Evolutionary conservation across 148 eudicot genomes (phyloP), one percentile per base, ranked within the genome.

Genomic region (Rhododendron henanense): DNA sequence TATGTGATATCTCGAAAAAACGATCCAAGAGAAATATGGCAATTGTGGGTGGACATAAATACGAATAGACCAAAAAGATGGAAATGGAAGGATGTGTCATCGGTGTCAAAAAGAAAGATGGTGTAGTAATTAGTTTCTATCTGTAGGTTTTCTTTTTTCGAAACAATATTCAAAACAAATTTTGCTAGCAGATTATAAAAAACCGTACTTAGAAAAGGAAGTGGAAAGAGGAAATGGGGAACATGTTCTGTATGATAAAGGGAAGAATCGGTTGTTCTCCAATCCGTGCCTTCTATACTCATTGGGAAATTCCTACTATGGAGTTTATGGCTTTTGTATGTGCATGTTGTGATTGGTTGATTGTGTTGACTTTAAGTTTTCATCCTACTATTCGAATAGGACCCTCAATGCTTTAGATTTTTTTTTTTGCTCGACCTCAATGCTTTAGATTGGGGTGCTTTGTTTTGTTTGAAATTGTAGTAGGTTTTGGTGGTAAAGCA

Each of bases 1-100:
- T 78, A 83, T 83, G 85, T 48, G 47, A 89, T 80, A 65, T 53
- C 51, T 79, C 6, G 55, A 75, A 3, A 61, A 10, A 48, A 51
- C 39, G 16, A 61, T 25, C 85, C 82, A 90, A 87, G 90, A 90
- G 61, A 63, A 83, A 1, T 77, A 76, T 78, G 35, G 81, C 76
- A 88, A 83, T 71, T 1, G 85, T 82, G 63, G 82, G 73, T 53
- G 51, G 10, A 37, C 18, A 55, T 53, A 77, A 86, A 71, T 69
- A 73, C 77, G 33, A 33, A 73, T 9, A 77, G 23, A 57, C 85
- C 51, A 74, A 86, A 41, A 39, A 82, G 75, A 74, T 81, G 59
- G 37, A 77, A 78, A 51, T 47, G 55, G 55, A 51, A 3, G 55
- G 10, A 51, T 51, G 47, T 69, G 75, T 69, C 67, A 57, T 19